Base-by-base conservation (phyloP, 1,139 yeast genomes). In the Scheffersomyces lignicola region DNA sequence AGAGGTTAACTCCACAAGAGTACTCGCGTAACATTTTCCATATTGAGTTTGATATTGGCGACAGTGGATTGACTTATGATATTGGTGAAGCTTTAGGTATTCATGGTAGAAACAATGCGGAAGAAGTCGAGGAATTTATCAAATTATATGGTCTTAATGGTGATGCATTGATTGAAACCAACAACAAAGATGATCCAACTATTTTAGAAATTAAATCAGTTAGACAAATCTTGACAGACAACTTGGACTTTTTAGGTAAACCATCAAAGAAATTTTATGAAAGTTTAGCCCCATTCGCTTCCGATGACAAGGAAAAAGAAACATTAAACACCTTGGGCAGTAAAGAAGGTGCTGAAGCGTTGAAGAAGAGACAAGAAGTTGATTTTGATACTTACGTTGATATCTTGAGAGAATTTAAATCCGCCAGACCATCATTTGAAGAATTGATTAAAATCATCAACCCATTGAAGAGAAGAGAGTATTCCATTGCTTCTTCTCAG, bases 401-500 rank as follows among this genome's bases (percentile, higher is more conserved):
- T 58, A 73, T 89, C 44, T 76, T 90, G 48, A 79, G 78, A 47
- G 81, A 86, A 54, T 92, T 86, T 73, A 71, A 78, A 47, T 82
- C 94, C 37, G 96, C 94, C 21, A 80, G 83, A 59, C 97, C 97
- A 16, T 53, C 78, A n/a, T 69, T 86, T 42, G 73, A 73, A 38
- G 89, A 86, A 28, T 74, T 92, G 51, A 78, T 83, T 24, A 75
- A 76, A 49, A 65, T 90, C 38, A 76, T 92, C 48, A 77, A 95
- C 16, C 94, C 96, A 18, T 74, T 90, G 59, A 92, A 92, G 73
- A 83, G 98, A 71, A 85, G 98, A 71, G 98, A 92, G 64, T 92
- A 92, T 60, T 90, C 97, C n/a, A 92, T 92, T 62, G 97, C 98
- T 4, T 89, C 97, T 2, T 90, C 97, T 22, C 98, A 92, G 65